Evolutionary conservation across 768 basidiomycete genomes (phyloP).

Genomic region (Kwoniella sp.): DNA sequence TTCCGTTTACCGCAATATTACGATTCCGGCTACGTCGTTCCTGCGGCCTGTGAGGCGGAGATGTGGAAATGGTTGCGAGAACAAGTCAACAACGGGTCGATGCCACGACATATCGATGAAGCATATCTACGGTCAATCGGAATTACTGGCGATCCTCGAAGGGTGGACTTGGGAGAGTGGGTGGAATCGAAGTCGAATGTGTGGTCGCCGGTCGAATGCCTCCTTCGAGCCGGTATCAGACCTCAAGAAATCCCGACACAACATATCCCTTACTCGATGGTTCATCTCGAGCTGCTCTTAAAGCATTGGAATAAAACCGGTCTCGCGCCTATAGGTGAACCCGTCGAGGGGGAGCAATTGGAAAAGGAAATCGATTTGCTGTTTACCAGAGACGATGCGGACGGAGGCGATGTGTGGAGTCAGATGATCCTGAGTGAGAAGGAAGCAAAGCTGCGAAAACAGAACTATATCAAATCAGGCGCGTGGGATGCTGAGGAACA

Average conservation of each 20-base stretch:
- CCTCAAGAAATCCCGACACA: constrained; percentile 29
- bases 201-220: constrained; percentile 34
- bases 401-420: background rate
- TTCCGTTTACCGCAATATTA: constrained; percentile 6
- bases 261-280: constrained; percentile 34
- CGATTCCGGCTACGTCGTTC: constrained; percentile 15
- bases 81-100: constrained; percentile 16
- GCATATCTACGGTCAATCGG: constrained; percentile 31
- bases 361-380: constrained; percentile 12
- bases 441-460: background rate
- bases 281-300: constrained; percentile 6
- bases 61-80: constrained; percentile 28
- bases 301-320: background rate
- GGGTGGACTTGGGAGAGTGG: constrained; percentile 23
- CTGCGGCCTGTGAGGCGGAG: constrained; percentile 11
- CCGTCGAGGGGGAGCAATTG: background rate
- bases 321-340: background rate
- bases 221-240: constrained; percentile 33
- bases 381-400: background rate
- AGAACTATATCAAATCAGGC: constrained; percentile 2
- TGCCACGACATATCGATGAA: constrained; percentile 20
- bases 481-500: background rate
- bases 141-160: constrained; percentile 17
- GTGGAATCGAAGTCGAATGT: constrained; percentile 7
- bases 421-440: background rate